Evolutionary conservation across 2,329 filamentous ascomycete species (phyloP), one percentile per base, ranked within the genome.

Genomic region (Cercospora zeina): DNA sequence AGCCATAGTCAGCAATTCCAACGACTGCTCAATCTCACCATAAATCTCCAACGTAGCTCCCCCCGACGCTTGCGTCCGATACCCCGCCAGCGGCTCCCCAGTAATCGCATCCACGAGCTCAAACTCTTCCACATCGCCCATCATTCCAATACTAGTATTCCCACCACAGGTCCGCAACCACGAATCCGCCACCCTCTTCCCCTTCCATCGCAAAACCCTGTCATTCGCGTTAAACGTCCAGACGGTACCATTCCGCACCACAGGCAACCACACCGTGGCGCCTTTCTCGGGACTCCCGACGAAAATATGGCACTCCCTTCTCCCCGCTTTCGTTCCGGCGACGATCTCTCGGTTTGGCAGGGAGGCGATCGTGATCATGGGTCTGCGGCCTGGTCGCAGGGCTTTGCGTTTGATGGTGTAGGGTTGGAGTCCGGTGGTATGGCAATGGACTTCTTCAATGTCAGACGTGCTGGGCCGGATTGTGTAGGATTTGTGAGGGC

Each of bases 241-340:
- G 3, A 21, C 33, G 36, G 13, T 27, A 3, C 47, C 34, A 14
- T 34, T 53, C 21, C 36, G 27, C 13, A 53, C 47, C 5, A 59
- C 56, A 30, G 56, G 56, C 3, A 59, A 34, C 56, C 56, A 59
- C 14, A 59, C 42, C 14, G 56, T 59, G 1, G 56, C 45, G 24
- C 56, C 56, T 33, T 37, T 9, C 14, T 36, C 45, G 3, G 56
- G 56, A 14, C 30, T 51, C 8, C 56, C 56, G 8, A 53, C 56
- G 56, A 59, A 59, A 11, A 59, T 53, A 14, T 59, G 56, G 27
- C 45, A 39, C 24, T 59, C 47, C 42, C 56, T 51, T 19, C 47
- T 34, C 31, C 56, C 56, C 19, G 45, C 45, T 33, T 59, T 59
- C 4, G 56, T 59, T 21, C 56, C 56, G 8, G 56, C 56, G 16